Evolutionary conservation across 148 eudicot genomes (phyloP).

Genomic region (Spergularia bocconei): DNA sequence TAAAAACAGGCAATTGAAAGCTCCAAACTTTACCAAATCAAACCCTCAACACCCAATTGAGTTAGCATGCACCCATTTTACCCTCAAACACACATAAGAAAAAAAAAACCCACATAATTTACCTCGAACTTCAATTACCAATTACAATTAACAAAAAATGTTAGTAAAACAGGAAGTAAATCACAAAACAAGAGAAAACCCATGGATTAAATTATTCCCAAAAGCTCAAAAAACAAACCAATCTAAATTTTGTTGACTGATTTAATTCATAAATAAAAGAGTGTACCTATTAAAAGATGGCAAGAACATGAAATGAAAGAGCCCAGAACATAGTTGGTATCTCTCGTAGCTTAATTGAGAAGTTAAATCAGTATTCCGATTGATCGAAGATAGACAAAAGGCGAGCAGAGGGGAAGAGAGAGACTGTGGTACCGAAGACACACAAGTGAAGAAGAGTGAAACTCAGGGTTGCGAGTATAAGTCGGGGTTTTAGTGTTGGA

Average conservation of each 20-base stretch:
- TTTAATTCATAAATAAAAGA: background rate
- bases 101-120: background rate
- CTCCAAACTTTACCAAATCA: background rate
- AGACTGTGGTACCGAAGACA: background rate
- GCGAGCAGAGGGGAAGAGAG: background rate
- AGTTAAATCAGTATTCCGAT: background rate
- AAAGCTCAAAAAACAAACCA: background rate
- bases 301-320: background rate
- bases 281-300: background rate
- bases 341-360: background rate
- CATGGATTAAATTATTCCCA: background rate
- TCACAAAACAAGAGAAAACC: background rate
- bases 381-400: background rate
- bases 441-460: background rate
- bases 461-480: background rate
- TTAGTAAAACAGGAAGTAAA: background rate
- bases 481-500: background rate
- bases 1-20: background rate
- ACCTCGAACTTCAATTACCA: background rate
- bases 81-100: background rate
- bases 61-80: slow-evolving; percentile 1
- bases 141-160: background rate
- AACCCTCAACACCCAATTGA: background rate
- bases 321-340: background rate
- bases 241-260: background rate